Evolutionary conservation across 208 protist genomes (phyloP).

Genomic region (Acanthamoeba divionensis): DNA sequence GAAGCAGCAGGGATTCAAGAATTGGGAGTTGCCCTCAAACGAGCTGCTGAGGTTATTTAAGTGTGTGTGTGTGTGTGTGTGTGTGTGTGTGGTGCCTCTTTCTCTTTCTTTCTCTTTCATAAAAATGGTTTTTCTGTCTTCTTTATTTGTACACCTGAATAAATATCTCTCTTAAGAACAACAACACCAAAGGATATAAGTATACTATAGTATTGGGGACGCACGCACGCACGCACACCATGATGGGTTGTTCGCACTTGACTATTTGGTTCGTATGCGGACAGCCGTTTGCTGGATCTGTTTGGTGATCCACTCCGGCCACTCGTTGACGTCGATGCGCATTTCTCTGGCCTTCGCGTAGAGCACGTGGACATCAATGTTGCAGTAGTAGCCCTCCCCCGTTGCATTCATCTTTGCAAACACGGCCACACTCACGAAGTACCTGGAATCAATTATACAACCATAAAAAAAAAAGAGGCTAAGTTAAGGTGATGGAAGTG

Average conservation of each 20-base stretch:
- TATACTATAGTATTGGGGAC: no score
- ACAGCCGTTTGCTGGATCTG: slow-evolving; percentile 2
- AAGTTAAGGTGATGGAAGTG: not conserved
- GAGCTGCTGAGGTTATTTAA: not conserved
- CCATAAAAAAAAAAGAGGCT: not conserved
- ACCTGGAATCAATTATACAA: not conserved
- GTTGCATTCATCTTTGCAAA: slow-evolving; percentile 53
- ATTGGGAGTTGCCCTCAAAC: not conserved
- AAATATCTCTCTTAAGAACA: no score
- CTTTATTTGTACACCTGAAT: no score
- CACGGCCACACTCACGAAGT: slow-evolving; percentile 53
- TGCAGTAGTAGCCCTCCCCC: slow-evolving; percentile 36
- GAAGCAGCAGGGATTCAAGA: not conserved
- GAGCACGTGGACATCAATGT: slow-evolving; percentile 38
- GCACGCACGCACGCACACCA: no score
- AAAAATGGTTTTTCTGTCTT: no score
- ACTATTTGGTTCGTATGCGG: not conserved
- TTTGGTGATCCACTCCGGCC: slow-evolving; percentile 44
- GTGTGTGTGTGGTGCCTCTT: no score
- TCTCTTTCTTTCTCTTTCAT: no score
- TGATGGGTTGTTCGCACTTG: no score
- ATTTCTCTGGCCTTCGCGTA: not conserved
- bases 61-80: no score
- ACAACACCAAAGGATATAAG: no score
- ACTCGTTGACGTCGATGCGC: not conserved